These are phyloP conservation scores for Elaeagnus macrophylla DNA, from an alignment of 306 rosid genomes.

Conservation along the genomic window DNA sequence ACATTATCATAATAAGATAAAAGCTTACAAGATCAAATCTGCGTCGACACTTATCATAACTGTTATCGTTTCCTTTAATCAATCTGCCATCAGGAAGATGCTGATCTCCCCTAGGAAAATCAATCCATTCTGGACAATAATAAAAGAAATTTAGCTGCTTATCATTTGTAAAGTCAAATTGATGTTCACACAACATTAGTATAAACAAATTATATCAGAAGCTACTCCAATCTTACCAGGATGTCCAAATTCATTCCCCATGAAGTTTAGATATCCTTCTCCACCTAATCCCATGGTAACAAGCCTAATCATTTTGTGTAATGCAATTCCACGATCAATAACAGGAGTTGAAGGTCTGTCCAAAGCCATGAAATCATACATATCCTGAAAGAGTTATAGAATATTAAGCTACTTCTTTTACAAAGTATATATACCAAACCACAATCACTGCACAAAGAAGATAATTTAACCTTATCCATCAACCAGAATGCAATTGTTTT, in stretches of 20 bases:
- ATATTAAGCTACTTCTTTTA: constrained; percentile 9
- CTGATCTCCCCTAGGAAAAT: constrained; percentile 87
- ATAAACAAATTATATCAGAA: constrained; percentile 6
- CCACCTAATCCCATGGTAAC: constrained; percentile 93
- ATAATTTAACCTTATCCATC: constrained; percentile 80
- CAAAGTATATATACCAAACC: not conserved
- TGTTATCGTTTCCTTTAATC: constrained; percentile 58
- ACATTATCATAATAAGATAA: not conserved
- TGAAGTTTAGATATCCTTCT: constrained; percentile 94
- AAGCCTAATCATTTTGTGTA: constrained; percentile 98
- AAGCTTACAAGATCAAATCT: constrained; percentile 87
- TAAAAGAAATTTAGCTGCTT: constrained; percentile 5
- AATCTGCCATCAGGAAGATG: constrained; percentile 53
- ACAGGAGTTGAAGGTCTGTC: constrained; percentile 75
- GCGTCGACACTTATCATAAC: constrained; percentile 92
- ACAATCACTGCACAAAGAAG: not conserved
- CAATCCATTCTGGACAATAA: constrained; percentile 80
- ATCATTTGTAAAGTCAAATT: constrained; percentile 4
- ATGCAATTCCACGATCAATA: constrained; percentile 90
- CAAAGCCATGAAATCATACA: constrained; percentile 92
- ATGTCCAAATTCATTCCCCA: constrained; percentile 99
- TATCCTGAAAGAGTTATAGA: constrained; percentile 58
- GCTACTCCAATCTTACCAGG: constrained; percentile 56
- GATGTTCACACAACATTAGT: constrained; percentile 12
- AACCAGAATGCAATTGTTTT: constrained; percentile 98